These are phyloP conservation scores for Coniochaeta sp. DNA, from an alignment of 2,329 filamentous ascomycete genomes.

Conservation along the genomic window DNA sequence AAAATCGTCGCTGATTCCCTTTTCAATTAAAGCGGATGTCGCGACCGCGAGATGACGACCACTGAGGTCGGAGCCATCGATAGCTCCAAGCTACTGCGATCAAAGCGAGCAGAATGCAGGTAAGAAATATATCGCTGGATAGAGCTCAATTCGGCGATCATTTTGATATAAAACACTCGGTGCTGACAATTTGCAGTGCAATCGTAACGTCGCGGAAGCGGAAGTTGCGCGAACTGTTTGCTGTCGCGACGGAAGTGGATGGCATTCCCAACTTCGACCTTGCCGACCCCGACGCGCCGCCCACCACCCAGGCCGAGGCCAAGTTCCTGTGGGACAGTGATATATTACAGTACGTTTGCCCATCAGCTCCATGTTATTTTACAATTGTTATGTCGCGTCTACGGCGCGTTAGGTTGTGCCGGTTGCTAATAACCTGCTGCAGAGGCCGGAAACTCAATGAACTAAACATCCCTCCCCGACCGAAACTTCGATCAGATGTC, in stretches of 20 bases:
- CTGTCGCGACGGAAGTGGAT: conserved; percentile 65
- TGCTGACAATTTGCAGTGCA: conserved; percentile 48
- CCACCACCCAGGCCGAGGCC: conserved; percentile 42
- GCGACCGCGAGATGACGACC: conserved; percentile 56
- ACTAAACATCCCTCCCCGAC: conserved; percentile 43
- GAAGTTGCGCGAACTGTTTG: conserved; percentile 82
- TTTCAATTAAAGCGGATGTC: conserved; percentile 63
- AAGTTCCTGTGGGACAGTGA: conserved; percentile 51
- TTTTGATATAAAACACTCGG: conserved; percentile 33
- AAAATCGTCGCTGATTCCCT: conserved; percentile 34
- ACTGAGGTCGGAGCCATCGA: conserved; percentile 59
- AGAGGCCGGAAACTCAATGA: conserved; percentile 45
- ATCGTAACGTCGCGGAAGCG: conserved; percentile 81
- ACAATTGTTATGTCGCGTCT: conserved; percentile 12
- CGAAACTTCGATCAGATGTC: conserved; percentile 35
- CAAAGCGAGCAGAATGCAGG: conserved; percentile 56
- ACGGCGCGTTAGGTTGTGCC: conserved; percentile 7
- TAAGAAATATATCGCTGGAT: conserved; percentile 37
- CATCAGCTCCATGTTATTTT: conserved; percentile 11
- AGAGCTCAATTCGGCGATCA: conserved; percentile 43
- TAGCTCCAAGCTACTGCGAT: conserved; percentile 59
- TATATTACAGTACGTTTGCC: conserved; percentile 49
- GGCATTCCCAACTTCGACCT: conserved; percentile 52
- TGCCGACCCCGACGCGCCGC: conserved; percentile 49
- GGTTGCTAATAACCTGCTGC: conserved; percentile 15